Base-by-base conservation (phyloP, 805 yeast species). In the Lachancea sp. region DNA sequence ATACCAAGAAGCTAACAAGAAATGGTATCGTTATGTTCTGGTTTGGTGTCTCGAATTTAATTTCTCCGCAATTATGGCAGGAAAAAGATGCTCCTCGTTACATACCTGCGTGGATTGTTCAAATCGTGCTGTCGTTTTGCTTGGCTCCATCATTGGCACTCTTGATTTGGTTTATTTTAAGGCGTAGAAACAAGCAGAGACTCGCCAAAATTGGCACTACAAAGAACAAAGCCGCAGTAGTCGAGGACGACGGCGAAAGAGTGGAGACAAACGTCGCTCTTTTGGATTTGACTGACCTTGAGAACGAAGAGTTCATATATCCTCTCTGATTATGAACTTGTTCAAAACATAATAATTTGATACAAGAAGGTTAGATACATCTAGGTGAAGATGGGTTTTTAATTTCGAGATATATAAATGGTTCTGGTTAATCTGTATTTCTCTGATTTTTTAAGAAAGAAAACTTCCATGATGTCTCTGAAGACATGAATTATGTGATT, bases 51-150 rank as follows among this genome's bases (percentile, higher is more conserved):
- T 66, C 77, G 8, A 78, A 78, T 51, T 67, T 78, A 30, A 71
- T 77, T 25, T 72, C 79, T 3, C 81, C 82, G 3, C 82, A 77
- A 55, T 54, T 78, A 30, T 78, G 81, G 81, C 66, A 68, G 55
- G 62, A 54, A 8, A 57, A 53, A n/a, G 73, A 72, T 50, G 67
- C 71, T 7, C 81, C 82, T 39, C 59, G 71, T 46, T 73, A 67
- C 51, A 48, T 57, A 13, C 66, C 70, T 2, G 73, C 78, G 8
- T 72, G 83, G 82, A 64, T 71, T 43, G 78, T 76, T 10, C 82
- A 77, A 54, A 74, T 77, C 41, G 78, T 76, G 10, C 51, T 75
- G n/a, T 68, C 77, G 9, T 78, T 74, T 55, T 59, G 66, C 32
- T 35, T 63, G 10, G 73, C 81, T 1, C 80, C 82, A 3, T 38